phyloP scores from a whole-genome alignment of 805 yeast species.

The Yamadazyma kitorensis region DNA sequence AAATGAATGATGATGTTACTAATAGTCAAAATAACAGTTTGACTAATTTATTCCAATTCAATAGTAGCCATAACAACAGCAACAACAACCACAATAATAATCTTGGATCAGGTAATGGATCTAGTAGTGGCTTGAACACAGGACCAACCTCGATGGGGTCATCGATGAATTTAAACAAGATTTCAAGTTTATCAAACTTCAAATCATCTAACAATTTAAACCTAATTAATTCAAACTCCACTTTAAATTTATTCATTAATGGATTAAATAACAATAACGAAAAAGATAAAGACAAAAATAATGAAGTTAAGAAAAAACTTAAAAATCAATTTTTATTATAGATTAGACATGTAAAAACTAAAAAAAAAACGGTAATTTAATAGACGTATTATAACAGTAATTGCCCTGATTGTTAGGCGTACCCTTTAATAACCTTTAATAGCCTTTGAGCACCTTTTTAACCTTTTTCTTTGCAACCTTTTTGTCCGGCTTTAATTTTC shows the following conservation, averaged over 20 bases:
- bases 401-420: no score
- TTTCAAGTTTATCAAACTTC: constrained; percentile 11
- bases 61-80: constrained; percentile 1
- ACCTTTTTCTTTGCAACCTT: no score
- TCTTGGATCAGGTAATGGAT: constrained; percentile 2
- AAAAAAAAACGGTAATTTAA: no score
- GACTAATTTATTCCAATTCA: constrained; percentile 25
- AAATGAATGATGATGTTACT: constrained; percentile 22
- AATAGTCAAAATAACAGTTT: constrained; percentile 16
- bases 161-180: constrained; percentile 10
- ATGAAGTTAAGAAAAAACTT: constrained; percentile 9
- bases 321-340: constrained; percentile 12
- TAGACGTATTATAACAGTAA: no score
- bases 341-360: no score
- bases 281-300: constrained; percentile 8
- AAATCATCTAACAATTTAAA: constrained; percentile 12
- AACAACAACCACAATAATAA: constrained; percentile 1
- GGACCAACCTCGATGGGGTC: no score
- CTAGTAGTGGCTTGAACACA: constrained; percentile 5
- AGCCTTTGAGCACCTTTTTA: no score
- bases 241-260: constrained; percentile 14
- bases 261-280: constrained; percentile 3
- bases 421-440: no score
- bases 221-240: constrained; percentile 10
- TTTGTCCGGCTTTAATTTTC: no score